These are phyloP conservation scores for Hanseniaspora mollemarum DNA, from an alignment of 805 yeast species.

Conservation along the genomic window DNA sequence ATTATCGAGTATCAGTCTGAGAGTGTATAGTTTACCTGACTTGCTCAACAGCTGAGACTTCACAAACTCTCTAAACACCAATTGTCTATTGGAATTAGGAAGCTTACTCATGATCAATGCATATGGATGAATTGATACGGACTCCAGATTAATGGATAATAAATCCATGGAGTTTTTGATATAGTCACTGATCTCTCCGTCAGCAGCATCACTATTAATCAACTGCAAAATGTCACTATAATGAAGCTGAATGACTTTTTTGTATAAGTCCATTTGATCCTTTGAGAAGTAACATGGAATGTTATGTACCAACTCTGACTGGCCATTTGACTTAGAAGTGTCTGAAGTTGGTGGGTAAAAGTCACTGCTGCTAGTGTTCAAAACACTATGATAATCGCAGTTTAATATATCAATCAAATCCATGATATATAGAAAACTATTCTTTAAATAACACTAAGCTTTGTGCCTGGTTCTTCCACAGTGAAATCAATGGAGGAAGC, in stretches of 20 bases:
- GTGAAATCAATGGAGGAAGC: too few relatives aligned
- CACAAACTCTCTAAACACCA: slow-evolving; percentile 11
- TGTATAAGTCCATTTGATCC: slow-evolving; percentile 78
- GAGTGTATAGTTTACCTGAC: slow-evolving; percentile 8
- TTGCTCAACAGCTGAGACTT: slow-evolving; percentile 3
- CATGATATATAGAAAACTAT: background rate
- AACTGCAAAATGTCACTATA: slow-evolving; percentile 81
- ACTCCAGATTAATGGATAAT: slow-evolving; percentile 61
- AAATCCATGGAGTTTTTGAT: slow-evolving; percentile 66
- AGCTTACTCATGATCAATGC: slow-evolving; percentile 69
- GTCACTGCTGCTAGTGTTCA: slow-evolving; percentile 1
- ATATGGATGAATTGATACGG: slow-evolving; percentile 83
- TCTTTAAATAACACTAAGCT: too few relatives aligned
- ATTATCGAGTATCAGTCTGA: slow-evolving; percentile 4
- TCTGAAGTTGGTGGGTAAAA: background rate
- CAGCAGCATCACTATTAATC: slow-evolving; percentile 20
- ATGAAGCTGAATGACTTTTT: slow-evolving; percentile 83
- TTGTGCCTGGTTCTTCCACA: too few relatives aligned
- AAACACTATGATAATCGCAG: background rate
- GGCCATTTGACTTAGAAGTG: background rate
- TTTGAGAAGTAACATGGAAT: slow-evolving; percentile 74
- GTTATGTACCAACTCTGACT: background rate
- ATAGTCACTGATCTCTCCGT: slow-evolving; percentile 30
- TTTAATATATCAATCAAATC: slow-evolving; percentile 5
- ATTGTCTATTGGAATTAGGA: slow-evolving; percentile 47